Conservation (phyloP, 768 basidiomycete species). For the Mycena haematopus region DNA sequence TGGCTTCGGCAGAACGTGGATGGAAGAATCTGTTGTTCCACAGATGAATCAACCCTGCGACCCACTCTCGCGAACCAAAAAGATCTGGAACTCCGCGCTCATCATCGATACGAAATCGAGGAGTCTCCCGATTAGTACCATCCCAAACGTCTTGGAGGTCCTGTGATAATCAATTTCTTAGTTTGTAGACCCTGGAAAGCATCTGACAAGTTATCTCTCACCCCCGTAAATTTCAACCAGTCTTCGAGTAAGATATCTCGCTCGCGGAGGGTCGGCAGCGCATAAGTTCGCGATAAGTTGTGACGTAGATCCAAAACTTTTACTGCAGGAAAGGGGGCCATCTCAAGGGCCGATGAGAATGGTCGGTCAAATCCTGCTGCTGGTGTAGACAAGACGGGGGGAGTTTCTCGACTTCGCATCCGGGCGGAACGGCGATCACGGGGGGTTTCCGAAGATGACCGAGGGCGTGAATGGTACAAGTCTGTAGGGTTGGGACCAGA, state of each 20-base stretch:
- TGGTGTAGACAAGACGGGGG: background rate
- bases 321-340: background rate
- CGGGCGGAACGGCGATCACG: background rate
- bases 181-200: too few species aligned
- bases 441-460: background rate
- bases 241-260: constrained; percentile 9
- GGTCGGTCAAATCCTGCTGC: background rate
- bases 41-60: constrained; percentile 12
- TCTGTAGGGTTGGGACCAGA: background rate
- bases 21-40: constrained; percentile 23
- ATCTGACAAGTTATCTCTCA: background rate
- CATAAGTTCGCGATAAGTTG: background rate
- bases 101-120: background rate
- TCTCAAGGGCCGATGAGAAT: background rate
- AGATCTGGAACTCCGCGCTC: background rate
- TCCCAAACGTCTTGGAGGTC: constrained; percentile 10
- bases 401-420: background rate
- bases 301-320: constrained; percentile 14
- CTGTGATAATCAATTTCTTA: background rate
- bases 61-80: background rate
- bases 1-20: constrained; percentile 6
- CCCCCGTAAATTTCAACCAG: constrained; percentile 8
- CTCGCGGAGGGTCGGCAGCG: background rate
- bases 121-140: background rate
- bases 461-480: background rate